phyloP scores from a whole-genome alignment of 2,329 filamentous ascomycete genomes.

The Scedosporium dehoogii region DNA sequence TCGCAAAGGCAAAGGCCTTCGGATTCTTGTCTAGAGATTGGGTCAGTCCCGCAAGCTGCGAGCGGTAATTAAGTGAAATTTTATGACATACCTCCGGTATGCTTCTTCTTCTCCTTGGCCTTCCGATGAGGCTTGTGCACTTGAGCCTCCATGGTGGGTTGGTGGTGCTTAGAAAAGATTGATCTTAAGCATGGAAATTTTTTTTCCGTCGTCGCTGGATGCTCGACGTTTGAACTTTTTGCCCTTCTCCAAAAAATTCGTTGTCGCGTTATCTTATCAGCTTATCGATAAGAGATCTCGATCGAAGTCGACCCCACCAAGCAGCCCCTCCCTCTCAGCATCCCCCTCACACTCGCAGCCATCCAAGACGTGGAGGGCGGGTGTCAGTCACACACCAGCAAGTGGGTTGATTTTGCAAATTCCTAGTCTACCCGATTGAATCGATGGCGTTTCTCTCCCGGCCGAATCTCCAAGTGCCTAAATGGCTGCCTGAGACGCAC shows the following conservation, averaged over 20 bases:
- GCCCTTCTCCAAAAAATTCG: constrained; percentile 3
- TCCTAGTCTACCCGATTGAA: too few species aligned
- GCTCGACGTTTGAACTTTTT: neutral
- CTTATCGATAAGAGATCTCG: constrained; percentile 6
- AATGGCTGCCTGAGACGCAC: neutral
- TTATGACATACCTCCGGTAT: constrained; percentile 42
- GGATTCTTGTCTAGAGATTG: constrained; percentile 58
- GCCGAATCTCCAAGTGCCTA: neutral
- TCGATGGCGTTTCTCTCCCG: too few species aligned
- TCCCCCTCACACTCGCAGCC: neutral
- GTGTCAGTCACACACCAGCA: too few species aligned
- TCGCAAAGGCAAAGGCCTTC: constrained; percentile 80
- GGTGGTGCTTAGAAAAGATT: neutral
- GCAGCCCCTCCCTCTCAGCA: neutral
- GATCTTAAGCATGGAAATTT: neutral
- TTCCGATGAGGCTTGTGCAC: constrained; percentile 76
- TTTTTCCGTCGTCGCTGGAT: neutral
- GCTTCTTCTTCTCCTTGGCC: constrained; percentile 75
- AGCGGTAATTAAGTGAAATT: neutral
- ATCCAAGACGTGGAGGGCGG: too few species aligned
- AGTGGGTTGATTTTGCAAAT: too few species aligned
- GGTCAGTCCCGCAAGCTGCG: constrained; percentile 8
- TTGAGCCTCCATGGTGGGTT: constrained; percentile 65
- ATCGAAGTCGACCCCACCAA: neutral
- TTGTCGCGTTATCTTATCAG: constrained; percentile 4